Base-by-base conservation (phyloP, 495 filamentous ascomycete species). In the Aspergillus steynii region DNA sequence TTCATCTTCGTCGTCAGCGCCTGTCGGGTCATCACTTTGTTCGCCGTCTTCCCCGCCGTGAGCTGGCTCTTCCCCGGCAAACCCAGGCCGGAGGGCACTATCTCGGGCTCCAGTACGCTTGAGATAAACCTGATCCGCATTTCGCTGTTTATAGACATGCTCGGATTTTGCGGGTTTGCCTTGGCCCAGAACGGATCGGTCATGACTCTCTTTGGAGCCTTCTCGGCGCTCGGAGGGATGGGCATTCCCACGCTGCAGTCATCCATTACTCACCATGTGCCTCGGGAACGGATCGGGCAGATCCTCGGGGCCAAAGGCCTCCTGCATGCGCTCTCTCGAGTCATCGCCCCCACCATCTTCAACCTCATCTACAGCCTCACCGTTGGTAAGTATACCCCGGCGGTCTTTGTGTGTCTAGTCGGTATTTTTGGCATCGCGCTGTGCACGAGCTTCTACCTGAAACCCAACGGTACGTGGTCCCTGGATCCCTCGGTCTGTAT, bases 201-300 rank as follows among this genome's bases (percentile, higher is more conserved):
- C 2, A 83, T 89, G 72, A 83, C 90, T 8, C 46, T 86, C 4
- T 89, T 86, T 12, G 95, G 91, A 52, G 77, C 87, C 26, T 65
- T 90, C 26, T 88, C 91, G 2, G 81, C 91, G 0, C 74, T 96
- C 45, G 95, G 94, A 10, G 92, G 94, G 3, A 86, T 97, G 55
- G 94, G 86, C 0, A 87, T 86, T 5, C 93, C 95, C 3, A 94
- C 89, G 0, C 74, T 97, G 53, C 90, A 96, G 65, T 86, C 88
- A 0, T 82, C 90, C 0, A 74, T 97, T 20, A 97, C 91, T 55
- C 97, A 97, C 68, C 95, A 97, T 70, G 88, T 97, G 0, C 91
- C 93, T 4, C 81, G 84, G 8, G 89, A 94, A 63, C 82, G 83
- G 31, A 88, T 91, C 1, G 95, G 95, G 0, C 87, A 93, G 69